Evolutionary conservation across 371 early-diverging fungal species (phyloP).

Genomic region (Zychaea mexicana): DNA sequence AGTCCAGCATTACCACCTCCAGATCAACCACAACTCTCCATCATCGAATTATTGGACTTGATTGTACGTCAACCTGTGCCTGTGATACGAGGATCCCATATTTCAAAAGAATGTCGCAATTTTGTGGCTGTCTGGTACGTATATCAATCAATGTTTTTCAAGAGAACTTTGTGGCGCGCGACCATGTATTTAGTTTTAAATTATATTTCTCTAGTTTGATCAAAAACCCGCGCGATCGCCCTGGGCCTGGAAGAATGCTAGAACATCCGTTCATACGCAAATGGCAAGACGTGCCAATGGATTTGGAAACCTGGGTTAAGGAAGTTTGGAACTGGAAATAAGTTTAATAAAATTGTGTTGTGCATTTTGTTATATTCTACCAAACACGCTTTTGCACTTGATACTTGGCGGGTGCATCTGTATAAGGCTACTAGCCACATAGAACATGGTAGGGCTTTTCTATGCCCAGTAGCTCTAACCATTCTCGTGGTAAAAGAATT

Average conservation of each 20-base stretch:
- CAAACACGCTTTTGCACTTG: too few relatives aligned
- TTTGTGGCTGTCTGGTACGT: slow-evolving; percentile 81
- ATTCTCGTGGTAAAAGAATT: too few relatives aligned
- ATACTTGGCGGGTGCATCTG: too few relatives aligned
- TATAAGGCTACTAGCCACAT: too few relatives aligned
- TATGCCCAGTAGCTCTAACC: too few relatives aligned
- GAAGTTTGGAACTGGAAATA: slow-evolving; percentile 60
- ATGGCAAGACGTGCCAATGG: slow-evolving; percentile 53
- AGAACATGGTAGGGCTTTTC: too few relatives aligned
- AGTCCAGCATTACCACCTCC: slow-evolving; percentile 86
- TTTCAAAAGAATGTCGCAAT: slow-evolving; percentile 49
- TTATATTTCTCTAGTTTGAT: slow-evolving; percentile 56
- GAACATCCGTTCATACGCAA: slow-evolving; percentile 63
- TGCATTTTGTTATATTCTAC: not conserved
- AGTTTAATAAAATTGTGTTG: not conserved
- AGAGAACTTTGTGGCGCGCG: slow-evolving; percentile 25
- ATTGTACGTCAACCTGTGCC: slow-evolving; percentile 93
- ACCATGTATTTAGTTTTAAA: slow-evolving; percentile 45
- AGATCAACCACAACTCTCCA: slow-evolving; percentile 66
- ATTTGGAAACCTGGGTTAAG: slow-evolving; percentile 52
- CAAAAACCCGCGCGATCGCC: slow-evolving; percentile 77
- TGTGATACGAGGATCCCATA: slow-evolving; percentile 60
- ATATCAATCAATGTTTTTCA: slow-evolving; percentile 32
- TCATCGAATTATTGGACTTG: slow-evolving; percentile 90
- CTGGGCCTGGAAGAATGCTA: slow-evolving; percentile 77